phyloP scores from a whole-genome alignment of 257 asterid genomes.

The Primulina eburnea region DNA sequence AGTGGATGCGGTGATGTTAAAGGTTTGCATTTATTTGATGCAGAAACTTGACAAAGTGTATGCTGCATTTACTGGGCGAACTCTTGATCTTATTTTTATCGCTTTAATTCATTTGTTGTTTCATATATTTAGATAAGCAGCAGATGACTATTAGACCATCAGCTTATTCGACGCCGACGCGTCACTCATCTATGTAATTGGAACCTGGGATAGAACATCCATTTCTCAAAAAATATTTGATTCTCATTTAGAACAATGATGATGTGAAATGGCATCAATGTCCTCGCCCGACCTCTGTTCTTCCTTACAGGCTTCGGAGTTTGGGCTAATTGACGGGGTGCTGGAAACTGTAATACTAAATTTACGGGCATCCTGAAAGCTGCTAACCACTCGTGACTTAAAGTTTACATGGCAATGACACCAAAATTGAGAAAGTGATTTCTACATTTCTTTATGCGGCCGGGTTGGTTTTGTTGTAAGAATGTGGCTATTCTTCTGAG shows the following conservation, averaged over 20 bases:
- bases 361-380: constrained; percentile 1
- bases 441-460: neutral
- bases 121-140: neutral
- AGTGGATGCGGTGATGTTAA: constrained; percentile 5
- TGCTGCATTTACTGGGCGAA: constrained; percentile 83
- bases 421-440: neutral
- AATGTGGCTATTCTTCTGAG: neutral
- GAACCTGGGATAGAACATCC: neutral
- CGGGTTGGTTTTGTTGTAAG: neutral
- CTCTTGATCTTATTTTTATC: constrained; percentile 38
- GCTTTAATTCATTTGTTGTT: neutral
- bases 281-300: constrained; percentile 1
- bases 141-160: neutral
- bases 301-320: constrained; percentile 78
- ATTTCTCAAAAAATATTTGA: neutral
- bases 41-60: constrained; percentile 96
- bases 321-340: constrained; percentile 88
- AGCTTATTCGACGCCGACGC: too few species aligned
- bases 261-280: neutral
- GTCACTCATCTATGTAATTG: neutral
- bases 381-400: neutral
- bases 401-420: neutral
- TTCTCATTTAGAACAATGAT: neutral
- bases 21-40: constrained; percentile 24
- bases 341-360: constrained; percentile 79